Base-by-base conservation (phyloP, 106 monocot genomes). In the Triglochin maritima region DNA sequence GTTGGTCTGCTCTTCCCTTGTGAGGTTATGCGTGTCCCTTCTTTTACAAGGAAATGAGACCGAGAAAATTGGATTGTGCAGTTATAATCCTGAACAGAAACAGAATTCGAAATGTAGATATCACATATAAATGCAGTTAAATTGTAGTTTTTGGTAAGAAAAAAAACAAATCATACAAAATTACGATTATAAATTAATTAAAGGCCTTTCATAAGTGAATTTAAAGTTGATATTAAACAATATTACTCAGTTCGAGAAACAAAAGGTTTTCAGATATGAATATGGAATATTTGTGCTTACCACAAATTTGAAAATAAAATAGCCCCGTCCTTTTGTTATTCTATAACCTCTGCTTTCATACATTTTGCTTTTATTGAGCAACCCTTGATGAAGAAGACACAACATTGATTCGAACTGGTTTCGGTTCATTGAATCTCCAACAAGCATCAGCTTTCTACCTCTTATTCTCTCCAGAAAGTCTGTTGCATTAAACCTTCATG, bases 381-480 rank as follows among this genome's bases (percentile, higher is more conserved):
- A 72, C 46, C 77, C 77, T 79, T 88, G 78, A 57, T 72, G 83
- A 13, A 96, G 74, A 71, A 91, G 68, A 63, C 98, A 98, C 46
- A 98, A 56, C 71, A 98, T 58, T 13, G 98, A 98, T 71, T 98
- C 98, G 69, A 82, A 98, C 74, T 98, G 98, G 64, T 98, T 98
- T 17, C 92, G 77, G 67, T 89, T 92, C 82, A 98, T 81, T 3
- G 98, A 92, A 55, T 98, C 98, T 59, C 98, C 98, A 11, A 98
- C 81, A 56, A 98, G 72, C 88, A 98, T 81, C 61, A 98, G 63
- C 43, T 78, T 76, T 72, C 81, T 91, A 58, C 91, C 92, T 60
- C 88, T 86, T 15, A 98, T 47, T 62, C 86, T 85, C 78, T 80
- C 86, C 82, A 98, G 73, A 75, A 98, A 86, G 70, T 86, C 79